Base-by-base conservation (phyloP, 768 basidiomycete genomes). In the Amanita pallidorosea region DNA sequence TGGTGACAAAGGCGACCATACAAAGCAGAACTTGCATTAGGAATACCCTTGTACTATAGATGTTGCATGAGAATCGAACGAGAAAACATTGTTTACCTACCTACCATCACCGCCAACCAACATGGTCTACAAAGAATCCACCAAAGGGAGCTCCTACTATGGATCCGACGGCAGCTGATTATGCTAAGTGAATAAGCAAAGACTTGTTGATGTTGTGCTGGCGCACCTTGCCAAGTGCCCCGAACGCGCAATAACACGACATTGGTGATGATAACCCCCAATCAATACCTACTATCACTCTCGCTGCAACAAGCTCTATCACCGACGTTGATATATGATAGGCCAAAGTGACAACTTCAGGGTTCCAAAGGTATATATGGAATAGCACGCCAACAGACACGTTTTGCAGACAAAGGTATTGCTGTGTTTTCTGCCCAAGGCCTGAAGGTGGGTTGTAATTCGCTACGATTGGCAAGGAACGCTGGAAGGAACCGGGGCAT, bases 71-170 rank as follows among this genome's bases (percentile, higher is more conserved):
- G n/a, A 33, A 36, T 23, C 22, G 22, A n/a, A 23, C n/a, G 12
- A 9, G 4, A 4, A 38, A 27, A 11, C 5, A 27, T n/a, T 40
- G 25, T 23, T 23, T 11, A 55, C 60, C 6, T 46, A 77, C 80
- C 82, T n/a, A n/a, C n/a, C n/a, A n/a, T n/a, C n/a, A 83, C 60
- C 82, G 63, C 83, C 83, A 85, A 4, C 82, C 82, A 40, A 83
- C 74, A 11, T 65, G 76, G 57, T 85, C 83, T 1, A 77, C 71
- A 2, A 85, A 63, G 36, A 77, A 69, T 5, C 83, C 82, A 12
- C 83, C 82, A 0, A 83, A 61, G 2, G 83, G 81, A 3, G 81
- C 82, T 8, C 83, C 83, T 0, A 69, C 65, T 1, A 76, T 73
- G 22, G 76, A 77, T 7, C 83, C 82, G 13, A 67, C 62, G 0